Evolutionary conservation across 2,329 filamentous ascomycete species (phyloP).

Genomic region (Penicillium sp.): DNA sequence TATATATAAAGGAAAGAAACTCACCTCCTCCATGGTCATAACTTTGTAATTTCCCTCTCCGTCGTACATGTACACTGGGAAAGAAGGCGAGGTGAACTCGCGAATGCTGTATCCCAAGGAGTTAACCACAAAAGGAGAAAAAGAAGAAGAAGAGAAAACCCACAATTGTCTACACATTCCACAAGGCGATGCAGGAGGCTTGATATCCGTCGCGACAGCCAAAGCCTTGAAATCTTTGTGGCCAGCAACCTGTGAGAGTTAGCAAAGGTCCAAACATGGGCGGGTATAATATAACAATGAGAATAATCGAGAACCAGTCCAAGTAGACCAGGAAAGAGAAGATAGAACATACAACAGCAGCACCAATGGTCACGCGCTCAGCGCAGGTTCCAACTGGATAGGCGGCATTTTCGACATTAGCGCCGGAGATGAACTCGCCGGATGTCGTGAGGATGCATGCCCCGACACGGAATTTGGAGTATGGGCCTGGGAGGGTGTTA

Average conservation of each 20-base stretch:
- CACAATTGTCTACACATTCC: slow-evolving; percentile 96
- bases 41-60: slow-evolving; percentile 63
- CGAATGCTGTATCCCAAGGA: slow-evolving; percentile 54
- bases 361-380: slow-evolving; percentile 83
- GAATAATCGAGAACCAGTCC: not conserved
- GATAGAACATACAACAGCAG: slow-evolving; percentile 59
- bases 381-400: slow-evolving; percentile 96
- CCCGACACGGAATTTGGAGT: slow-evolving; percentile 89
- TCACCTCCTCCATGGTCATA: slow-evolving; percentile 42
- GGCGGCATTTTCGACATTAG: slow-evolving; percentile 88
- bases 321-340: not conserved
- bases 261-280: not conserved
- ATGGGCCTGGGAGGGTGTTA: slow-evolving; percentile 57
- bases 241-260: slow-evolving; percentile 39
- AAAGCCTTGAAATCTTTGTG: slow-evolving; percentile 67
- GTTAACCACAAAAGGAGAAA: slow-evolving; percentile 5
- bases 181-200: slow-evolving; percentile 68
- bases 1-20: slow-evolving; percentile 2
- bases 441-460: slow-evolving; percentile 67
- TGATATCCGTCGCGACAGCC: slow-evolving; percentile 79
- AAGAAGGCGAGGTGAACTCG: slow-evolving; percentile 67
- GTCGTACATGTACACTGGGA: slow-evolving; percentile 91
- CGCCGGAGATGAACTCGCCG: slow-evolving; percentile 64
- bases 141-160: slow-evolving; percentile 11
- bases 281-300: not conserved